A percentile compares a stretch with the other conserved stretches of the same genome.
Conservation (phyloP, 148 eudicot species). For the Chenopodium album region DNA sequence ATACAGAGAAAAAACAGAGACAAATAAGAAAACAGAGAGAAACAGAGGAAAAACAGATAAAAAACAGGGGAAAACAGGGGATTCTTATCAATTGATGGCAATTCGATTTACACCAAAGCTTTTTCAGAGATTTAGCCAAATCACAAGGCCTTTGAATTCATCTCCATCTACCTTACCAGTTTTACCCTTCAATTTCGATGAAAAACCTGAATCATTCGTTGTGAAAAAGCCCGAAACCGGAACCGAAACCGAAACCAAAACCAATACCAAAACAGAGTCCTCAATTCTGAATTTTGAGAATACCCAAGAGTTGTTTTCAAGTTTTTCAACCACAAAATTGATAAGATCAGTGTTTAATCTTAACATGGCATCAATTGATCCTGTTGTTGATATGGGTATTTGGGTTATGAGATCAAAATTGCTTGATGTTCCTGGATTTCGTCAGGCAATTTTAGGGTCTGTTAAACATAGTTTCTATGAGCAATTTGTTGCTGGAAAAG, state of each 20-base stretch:
- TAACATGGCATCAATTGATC: slow-evolving; percentile 45
- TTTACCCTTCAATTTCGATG: slow-evolving; percentile 29
- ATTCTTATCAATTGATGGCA: slow-evolving; percentile 39
- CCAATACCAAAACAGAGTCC: background rate
- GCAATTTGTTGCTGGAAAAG: slow-evolving; percentile 74
- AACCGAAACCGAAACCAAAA: background rate
- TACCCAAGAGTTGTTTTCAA: slow-evolving; percentile 40
- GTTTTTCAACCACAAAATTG: slow-evolving; percentile 47
- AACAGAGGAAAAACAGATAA: slow-evolving; percentile 9
- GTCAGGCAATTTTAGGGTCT: slow-evolving; percentile 32
- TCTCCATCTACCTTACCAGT: slow-evolving; percentile 34
- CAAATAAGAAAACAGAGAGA: background rate
- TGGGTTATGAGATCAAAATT: slow-evolving; percentile 67
- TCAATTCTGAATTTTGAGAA: slow-evolving; percentile 45
- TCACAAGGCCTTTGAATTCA: slow-evolving; percentile 40
- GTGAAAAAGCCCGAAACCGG: background rate
- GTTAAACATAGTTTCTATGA: slow-evolving; percentile 59
- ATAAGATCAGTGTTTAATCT: slow-evolving; percentile 46
- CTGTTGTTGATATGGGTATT: slow-evolving; percentile 62
- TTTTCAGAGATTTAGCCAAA: slow-evolving; percentile 27
- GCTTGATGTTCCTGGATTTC: slow-evolving; percentile 36
- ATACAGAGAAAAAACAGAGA: background rate
- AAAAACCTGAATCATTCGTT: slow-evolving; percentile 18
- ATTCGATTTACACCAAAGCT: slow-evolving; percentile 38
- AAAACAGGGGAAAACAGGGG: slow-evolving; percentile 6